Base-by-base conservation (phyloP, 1,284 basidiomycete genomes). In the Ceratobasidium sp. region DNA sequence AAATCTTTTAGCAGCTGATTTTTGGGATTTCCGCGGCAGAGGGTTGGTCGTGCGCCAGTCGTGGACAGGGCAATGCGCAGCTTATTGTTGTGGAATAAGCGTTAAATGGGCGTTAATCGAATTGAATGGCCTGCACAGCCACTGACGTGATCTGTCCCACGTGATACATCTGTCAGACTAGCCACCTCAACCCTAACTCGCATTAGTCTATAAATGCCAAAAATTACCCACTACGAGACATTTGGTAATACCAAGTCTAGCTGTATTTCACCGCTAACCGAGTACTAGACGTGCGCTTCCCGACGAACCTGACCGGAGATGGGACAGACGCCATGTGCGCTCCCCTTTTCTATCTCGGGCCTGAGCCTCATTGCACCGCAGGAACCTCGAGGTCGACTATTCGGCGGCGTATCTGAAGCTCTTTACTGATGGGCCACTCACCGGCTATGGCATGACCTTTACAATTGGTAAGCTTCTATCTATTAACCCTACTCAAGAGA, bases 321-420 rank as follows among this genome's bases (percentile, higher is more conserved):
- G 94, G 94, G 10, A 94, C 94, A 46, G 95, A 96, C 86, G 94
- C 94, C 12, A 95, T 95, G 92, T 91, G 82, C 23, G 38, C 57
- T 62, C 46, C 50, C 54, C 30, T 5, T 35, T 68, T 62, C 30
- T 59, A 23, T 71, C 46, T 20, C n/a, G 14, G 18, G 35, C 35
- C n/a, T 18, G 60, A 52, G n/a, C 23, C 18, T 33, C 27, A 20
- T 52, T 33, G 30, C 38, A 41, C 20, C 20, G 38, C 79, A 94
- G 93, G 94, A 97, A 97, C 85, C 94, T 94, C 59, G 94, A 94
- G 78, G 96, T 96, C 85, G 96, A 98, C 85, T 98, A 98, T 86
- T 96, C 94, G 1, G 94, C 96, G 0, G 96, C 96, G 1, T 97
- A 97, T 83, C 88, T 97, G 60, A 90, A 90, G 10, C 87, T 98